Conservation (phyloP, 2,329 filamentous ascomycete genomes). For the Colletotrichum sp. region DNA sequence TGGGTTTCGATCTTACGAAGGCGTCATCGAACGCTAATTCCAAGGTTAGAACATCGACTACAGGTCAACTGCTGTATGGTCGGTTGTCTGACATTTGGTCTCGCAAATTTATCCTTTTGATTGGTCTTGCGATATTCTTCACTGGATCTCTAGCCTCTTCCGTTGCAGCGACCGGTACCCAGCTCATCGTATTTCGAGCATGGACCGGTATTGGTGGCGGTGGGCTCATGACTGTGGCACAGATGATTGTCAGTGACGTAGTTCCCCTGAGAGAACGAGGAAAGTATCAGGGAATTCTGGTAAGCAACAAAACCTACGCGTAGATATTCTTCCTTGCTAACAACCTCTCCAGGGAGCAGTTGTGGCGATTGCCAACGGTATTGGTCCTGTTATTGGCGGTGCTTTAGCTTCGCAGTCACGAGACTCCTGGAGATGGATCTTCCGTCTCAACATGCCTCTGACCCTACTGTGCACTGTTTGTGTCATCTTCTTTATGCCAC, state of each 20-base stretch:
- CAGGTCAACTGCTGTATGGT: conserved; percentile 51
- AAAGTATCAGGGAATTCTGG: conserved; percentile 45
- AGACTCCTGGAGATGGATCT: conserved; percentile 59
- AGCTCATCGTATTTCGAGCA: conserved; percentile 45
- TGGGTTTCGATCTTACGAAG: conserved; percentile 27
- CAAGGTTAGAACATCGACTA: conserved; percentile 43
- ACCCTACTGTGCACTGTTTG: conserved; percentile 50
- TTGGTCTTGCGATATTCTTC: conserved; percentile 46
- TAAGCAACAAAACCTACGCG: conserved; percentile 17
- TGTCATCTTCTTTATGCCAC: conserved; percentile 61
- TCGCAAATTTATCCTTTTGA: conserved; percentile 43
- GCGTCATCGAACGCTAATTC: background rate
- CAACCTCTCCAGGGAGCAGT: conserved; percentile 43
- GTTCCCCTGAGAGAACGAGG: conserved; percentile 51
- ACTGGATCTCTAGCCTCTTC: conserved; percentile 48
- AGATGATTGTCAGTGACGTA: conserved; percentile 55
- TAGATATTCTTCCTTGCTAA: background rate
- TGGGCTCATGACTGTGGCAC: conserved; percentile 45
- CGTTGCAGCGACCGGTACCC: conserved; percentile 41
- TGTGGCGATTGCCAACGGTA: conserved; percentile 57
- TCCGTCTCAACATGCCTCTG: conserved; percentile 58
- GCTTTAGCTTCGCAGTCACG: conserved; percentile 48
- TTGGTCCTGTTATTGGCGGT: conserved; percentile 60
- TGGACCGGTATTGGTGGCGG: conserved; percentile 49
- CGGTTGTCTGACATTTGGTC: conserved; percentile 52